Percentiles rank a stretch among this genome's conserved stretches.
Conservation (phyloP, 2,329 filamentous ascomycete species). For the Colletotrichum trifolii region DNA sequence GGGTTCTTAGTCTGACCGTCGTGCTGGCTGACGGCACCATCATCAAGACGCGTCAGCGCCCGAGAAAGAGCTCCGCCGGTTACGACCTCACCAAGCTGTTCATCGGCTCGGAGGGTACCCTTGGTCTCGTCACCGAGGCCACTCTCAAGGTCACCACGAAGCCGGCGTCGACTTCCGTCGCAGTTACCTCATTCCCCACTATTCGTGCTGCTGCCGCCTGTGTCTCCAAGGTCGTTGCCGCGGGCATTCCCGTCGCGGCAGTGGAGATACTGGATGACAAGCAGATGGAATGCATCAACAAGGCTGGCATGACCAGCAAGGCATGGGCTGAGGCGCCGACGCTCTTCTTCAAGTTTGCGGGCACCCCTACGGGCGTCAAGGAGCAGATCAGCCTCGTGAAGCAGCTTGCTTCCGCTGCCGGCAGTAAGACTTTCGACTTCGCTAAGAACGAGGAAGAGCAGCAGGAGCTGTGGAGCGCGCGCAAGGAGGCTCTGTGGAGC, state of each 20-base stretch:
- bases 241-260: slow-evolving; percentile 88
- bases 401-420: slow-evolving; percentile 68
- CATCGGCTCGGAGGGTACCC: slow-evolving; percentile 90
- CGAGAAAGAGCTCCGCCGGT: slow-evolving; percentile 89
- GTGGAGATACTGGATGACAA: slow-evolving; percentile 93
- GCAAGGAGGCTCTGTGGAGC: slow-evolving; percentile 87
- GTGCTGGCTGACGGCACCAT: slow-evolving; percentile 91
- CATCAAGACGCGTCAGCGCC: slow-evolving; percentile 88
- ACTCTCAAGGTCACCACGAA: slow-evolving; percentile 87
- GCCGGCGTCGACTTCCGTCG: slow-evolving; percentile 83
- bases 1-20: slow-evolving; percentile 88
- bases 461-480: slow-evolving; percentile 82
- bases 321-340: slow-evolving; percentile 79
- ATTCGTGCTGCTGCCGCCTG: slow-evolving; percentile 81
- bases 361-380: slow-evolving; percentile 76
- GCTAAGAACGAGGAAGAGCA: slow-evolving; percentile 77
- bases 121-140: slow-evolving; percentile 91
- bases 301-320: slow-evolving; percentile 72
- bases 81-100: slow-evolving; percentile 93
- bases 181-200: slow-evolving; percentile 70
- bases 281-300: slow-evolving; percentile 80
- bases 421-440: slow-evolving; percentile 80
- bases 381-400: slow-evolving; percentile 80
- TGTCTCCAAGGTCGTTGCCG: slow-evolving; percentile 81
- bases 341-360: slow-evolving; percentile 86